Percentiles rank a stretch among this genome's conserved stretches.
phyloP scores from a whole-genome alignment of 805 yeast species.

The Nakazawaea siamensis region DNA sequence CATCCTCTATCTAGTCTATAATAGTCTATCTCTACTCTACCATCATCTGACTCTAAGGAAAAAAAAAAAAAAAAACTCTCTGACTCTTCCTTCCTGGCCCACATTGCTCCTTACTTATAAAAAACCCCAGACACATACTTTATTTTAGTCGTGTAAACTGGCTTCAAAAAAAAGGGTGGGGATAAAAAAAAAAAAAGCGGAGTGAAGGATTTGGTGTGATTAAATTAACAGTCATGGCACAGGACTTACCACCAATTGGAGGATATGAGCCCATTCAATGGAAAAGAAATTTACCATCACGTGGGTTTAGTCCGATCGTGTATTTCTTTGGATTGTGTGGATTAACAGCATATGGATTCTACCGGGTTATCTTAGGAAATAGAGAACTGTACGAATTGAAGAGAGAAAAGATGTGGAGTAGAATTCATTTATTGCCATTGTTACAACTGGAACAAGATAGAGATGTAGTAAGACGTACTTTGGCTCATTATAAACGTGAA shows the following conservation, averaged over 20 bases:
- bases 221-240: constrained; percentile 23
- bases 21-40: background rate
- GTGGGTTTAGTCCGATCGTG: constrained; percentile 76
- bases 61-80: no score
- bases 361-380: constrained; percentile 54
- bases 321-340: constrained; percentile 61
- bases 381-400: constrained; percentile 68
- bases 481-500: constrained; percentile 61
- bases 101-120: no score
- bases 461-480: constrained; percentile 62
- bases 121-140: no score
- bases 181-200: background rate
- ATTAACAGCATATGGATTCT: constrained; percentile 65
- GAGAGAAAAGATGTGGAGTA: constrained; percentile 72
- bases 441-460: constrained; percentile 80
- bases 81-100: no score
- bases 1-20: no score
- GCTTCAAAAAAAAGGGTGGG: background rate
- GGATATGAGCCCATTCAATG: constrained; percentile 86
- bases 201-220: background rate
- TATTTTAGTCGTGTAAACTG: no score
- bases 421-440: constrained; percentile 64
- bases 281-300: constrained; percentile 78
- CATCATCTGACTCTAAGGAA: background rate
- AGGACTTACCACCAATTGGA: constrained; percentile 81